Evolutionary conservation across 2,329 filamentous ascomycete genomes (phyloP), one percentile per base, ranked within the genome.

Genomic region (Calonectria hongkongensis): DNA sequence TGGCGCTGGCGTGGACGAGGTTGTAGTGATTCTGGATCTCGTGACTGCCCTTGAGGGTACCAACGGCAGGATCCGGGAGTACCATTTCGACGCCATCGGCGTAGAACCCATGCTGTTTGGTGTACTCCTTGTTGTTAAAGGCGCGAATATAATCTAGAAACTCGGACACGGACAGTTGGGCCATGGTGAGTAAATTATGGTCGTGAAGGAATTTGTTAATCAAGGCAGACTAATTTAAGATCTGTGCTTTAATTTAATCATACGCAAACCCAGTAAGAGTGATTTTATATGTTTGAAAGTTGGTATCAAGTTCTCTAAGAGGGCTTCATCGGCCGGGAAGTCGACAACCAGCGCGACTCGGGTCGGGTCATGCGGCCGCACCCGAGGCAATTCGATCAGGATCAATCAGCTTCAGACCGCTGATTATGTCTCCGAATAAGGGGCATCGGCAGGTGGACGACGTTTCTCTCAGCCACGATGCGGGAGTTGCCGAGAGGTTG

Each of bases 71-170:
- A 18, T 70, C 68, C 1, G 60, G 48, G 8, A 70, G 27, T 4
- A 58, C 54, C 7, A 70, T 25, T 36, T 65, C 27, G 10, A 70
- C 48, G 39, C 66, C 39, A 2, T 65, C 39, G 9, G 68, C 27
- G 25, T 70, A 70, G 30, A 70, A 70, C 3, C 27, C 48, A 21
- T 70, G 68, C 21, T 70, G 50, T 7, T 41, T 41, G 39, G 18
- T 5, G 16, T 70, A 70, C 28, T 66, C 48, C 13, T 58, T 65
- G 16, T 65, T 66, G 60, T 70, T 66, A 36, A 70, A 70, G 13
- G 68, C 60, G 3, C 60, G 60, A 3, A 66, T 5, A 39, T 70
- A 66, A 16, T 60, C 7, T n/a, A 70, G 41, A 39, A 70, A 66
- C 43, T 62, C 43, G 15, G 51, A 9, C 4, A 66, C n/a, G 9